Evolutionary conservation across 1,284 basidiomycete species (phyloP).

Genomic region (Austroboletus niveus): DNA sequence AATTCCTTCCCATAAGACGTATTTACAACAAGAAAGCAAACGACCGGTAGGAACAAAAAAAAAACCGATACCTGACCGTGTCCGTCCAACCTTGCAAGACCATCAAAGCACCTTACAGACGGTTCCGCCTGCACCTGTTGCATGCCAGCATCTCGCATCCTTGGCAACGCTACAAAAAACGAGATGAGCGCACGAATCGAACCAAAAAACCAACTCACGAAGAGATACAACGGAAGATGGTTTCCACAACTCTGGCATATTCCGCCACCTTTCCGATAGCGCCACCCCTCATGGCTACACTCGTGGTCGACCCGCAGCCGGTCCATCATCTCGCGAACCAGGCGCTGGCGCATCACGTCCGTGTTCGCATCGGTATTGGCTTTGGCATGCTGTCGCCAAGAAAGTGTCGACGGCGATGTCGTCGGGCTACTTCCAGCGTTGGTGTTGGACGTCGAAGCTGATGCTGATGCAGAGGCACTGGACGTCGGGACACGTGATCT

Average conservation of each 20-base stretch:
- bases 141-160: slow-evolving; percentile 34
- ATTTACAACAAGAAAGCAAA: too few relatives aligned
- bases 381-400: too few relatives aligned
- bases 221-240: slow-evolving; percentile 31
- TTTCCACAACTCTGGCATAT: slow-evolving; percentile 36
- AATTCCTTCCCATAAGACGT: too few relatives aligned
- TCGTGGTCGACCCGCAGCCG: slow-evolving; percentile 38
- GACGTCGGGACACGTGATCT: too few relatives aligned
- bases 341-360: slow-evolving; percentile 10
- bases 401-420: too few relatives aligned
- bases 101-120: slow-evolving; percentile 18
- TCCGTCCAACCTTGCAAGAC: too few relatives aligned
- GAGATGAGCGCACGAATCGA: background rate
- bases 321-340: slow-evolving; percentile 34
- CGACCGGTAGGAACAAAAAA: too few relatives aligned
- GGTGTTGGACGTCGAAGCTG: background rate
- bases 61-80: too few relatives aligned
- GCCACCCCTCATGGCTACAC: slow-evolving; percentile 33
- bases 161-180: slow-evolving; percentile 30
- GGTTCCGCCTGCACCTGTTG: slow-evolving; percentile 34
- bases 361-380: too few relatives aligned
- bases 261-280: slow-evolving; percentile 28
- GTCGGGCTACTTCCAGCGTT: too few relatives aligned
- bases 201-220: slow-evolving; percentile 28
- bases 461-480: background rate